Base-by-base conservation (phyloP, 1,284 basidiomycete genomes). In the Puccinia brachypodii region DNA sequence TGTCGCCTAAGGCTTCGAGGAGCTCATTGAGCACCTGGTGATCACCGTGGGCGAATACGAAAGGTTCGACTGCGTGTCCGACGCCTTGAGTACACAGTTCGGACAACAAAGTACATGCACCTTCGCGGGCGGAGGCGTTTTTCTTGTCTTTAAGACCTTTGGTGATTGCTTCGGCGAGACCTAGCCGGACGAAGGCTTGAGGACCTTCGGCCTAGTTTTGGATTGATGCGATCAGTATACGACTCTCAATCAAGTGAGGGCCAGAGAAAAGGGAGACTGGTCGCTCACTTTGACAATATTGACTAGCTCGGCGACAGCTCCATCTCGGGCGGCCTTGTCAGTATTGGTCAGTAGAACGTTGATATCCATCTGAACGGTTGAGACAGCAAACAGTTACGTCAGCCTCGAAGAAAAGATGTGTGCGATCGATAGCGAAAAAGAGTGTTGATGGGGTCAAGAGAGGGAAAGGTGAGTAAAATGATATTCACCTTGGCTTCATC, bases 81-180 rank as follows among this genome's bases (percentile, higher is more conserved):
- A 93, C 90, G 84, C 93, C 94, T 87, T 91, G 91, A 85, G 92
- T 90, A 88, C 94, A 89, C 83, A 91, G 89, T 83, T 88, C 88
- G 82, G 88, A 87, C 85, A 97, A 88, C 84, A 93, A 92, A 87
- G 89, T 88, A 76, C 92, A 92, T 71, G 93, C 94, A 84, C 92
- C 93, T 88, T 96, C 93, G 86, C 94, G 93, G 83, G 92, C 91
- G 83, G 92, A 91, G 68, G 92, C 91, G 14, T 92, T 93, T 89
- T 94, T 94, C 91, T 96, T 96, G 91, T 96, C 94, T 87, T 89
- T 89, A 83, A 95, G 92, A 82, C 92, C 87, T 90, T 94, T 95
- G 88, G 94, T 87, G 85, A 92, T 89, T 85, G 94, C 94, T 83
- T 92, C 92, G 82, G 89, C 89, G 88, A 97, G 93, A 85, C 91